Conservation (phyloP, 2,329 filamentous ascomycete genomes). For the Sclerotinia subarctica region DNA sequence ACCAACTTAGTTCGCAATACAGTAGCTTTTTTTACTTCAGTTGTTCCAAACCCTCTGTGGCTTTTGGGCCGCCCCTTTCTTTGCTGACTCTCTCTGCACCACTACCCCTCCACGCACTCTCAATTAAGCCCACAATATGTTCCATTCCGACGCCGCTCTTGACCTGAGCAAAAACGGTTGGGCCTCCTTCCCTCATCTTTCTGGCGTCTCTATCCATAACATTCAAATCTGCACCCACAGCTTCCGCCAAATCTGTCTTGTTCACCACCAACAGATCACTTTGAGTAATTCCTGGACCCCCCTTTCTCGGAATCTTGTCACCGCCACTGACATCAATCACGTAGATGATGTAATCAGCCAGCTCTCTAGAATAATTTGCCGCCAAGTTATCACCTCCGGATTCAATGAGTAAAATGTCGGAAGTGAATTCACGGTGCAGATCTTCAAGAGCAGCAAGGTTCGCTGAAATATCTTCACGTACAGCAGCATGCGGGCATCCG, state of each 20-base stretch:
- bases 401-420: constrained; percentile 90
- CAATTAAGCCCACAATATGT: constrained; percentile 81
- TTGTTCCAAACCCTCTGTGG: constrained; percentile 54
- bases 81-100: constrained; percentile 66
- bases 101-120: constrained; percentile 89
- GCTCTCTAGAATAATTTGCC: constrained; percentile 90
- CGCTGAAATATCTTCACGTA: constrained; percentile 91
- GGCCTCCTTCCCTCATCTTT: constrained; percentile 93
- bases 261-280: constrained; percentile 92
- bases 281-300: constrained; percentile 94
- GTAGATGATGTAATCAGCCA: constrained; percentile 97
- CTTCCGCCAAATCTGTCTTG: constrained; percentile 91
- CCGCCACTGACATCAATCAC: constrained; percentile 96
- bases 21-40: constrained; percentile 35
- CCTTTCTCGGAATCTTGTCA: constrained; percentile 95
- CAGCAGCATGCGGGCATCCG: constrained; percentile 93
- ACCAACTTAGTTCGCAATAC: neutral
- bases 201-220: constrained; percentile 95
- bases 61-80: constrained; percentile 53
- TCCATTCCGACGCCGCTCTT: constrained; percentile 84
- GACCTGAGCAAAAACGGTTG: constrained; percentile 95
- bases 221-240: constrained; percentile 81
- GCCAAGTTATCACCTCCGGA: constrained; percentile 94
- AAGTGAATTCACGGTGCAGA: constrained; percentile 73
- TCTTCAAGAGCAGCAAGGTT: constrained; percentile 92